A percentile compares a stretch with the other conserved stretches of the same genome.
Evolutionary conservation across 2,329 filamentous ascomycete species (phyloP).

Genomic region (Hymenoscyphus infarciens): DNA sequence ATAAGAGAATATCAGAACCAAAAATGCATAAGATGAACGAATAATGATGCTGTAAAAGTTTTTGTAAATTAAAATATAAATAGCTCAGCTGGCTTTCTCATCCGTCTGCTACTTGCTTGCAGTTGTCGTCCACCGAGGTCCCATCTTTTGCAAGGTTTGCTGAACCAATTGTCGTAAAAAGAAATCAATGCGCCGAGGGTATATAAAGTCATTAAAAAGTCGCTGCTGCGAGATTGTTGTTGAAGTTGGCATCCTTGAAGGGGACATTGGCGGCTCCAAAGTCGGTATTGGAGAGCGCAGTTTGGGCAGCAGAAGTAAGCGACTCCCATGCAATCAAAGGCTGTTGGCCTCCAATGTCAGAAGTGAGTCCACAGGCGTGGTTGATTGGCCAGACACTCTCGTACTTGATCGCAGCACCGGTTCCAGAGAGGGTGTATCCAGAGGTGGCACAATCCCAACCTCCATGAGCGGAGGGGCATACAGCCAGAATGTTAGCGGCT

Average conservation of each 20-base stretch:
- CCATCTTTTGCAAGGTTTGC: background rate
- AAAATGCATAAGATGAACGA: too few relatives aligned
- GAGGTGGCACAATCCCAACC: background rate
- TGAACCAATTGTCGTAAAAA: background rate
- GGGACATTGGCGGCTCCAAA: background rate
- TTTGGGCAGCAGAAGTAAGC: background rate
- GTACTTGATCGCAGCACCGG: background rate
- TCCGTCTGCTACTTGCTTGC: background rate
- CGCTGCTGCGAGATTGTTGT: background rate
- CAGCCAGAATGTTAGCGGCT: background rate
- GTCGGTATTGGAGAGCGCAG: background rate
- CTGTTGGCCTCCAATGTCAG: background rate
- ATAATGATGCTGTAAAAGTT: too few relatives aligned
- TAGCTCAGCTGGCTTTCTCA: background rate
- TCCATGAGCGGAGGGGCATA: background rate
- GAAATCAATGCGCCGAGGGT: background rate
- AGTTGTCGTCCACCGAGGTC: background rate
- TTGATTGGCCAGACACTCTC: background rate
- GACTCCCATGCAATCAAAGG: slow-evolving; percentile 5
- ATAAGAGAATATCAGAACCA: too few relatives aligned
- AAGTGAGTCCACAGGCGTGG: background rate
- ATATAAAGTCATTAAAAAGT: background rate
- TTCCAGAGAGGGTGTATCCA: background rate
- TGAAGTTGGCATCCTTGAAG: background rate
- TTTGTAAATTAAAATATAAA: too few relatives aligned